Conservation (phyloP, 169 alveolate species). For the Plasmodium ovale region DNA sequence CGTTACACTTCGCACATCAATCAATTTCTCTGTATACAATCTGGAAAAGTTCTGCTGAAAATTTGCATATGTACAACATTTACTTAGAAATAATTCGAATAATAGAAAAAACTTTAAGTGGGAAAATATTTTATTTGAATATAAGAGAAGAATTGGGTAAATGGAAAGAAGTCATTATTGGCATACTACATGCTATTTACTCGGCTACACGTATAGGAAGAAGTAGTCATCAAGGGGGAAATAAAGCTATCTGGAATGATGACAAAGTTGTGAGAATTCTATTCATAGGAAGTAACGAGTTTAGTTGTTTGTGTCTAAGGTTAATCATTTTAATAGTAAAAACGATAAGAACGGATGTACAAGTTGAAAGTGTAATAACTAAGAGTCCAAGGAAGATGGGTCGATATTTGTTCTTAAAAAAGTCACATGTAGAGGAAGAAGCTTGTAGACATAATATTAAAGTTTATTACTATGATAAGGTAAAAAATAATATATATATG, state of each 20-base stretch:
- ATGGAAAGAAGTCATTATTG: slow-evolving; percentile 23
- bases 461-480: slow-evolving; percentile 58
- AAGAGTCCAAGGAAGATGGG: slow-evolving; percentile 62
- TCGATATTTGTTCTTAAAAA: slow-evolving; percentile 26
- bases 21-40: too few species aligned
- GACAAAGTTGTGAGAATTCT: neutral
- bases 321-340: slow-evolving; percentile 42
- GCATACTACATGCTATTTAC: slow-evolving; percentile 25
- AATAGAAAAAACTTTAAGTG: slow-evolving; percentile 33
- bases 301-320: slow-evolving; percentile 37
- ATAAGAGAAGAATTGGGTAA: slow-evolving; percentile 28
- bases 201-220: neutral
- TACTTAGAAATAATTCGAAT: slow-evolving; percentile 42
- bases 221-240: neutral
- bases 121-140: slow-evolving; percentile 56
- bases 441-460: slow-evolving; percentile 31
- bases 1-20: too few species aligned
- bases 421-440: slow-evolving; percentile 48
- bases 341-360: slow-evolving; percentile 36
- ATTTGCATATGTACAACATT: slow-evolving; percentile 17
- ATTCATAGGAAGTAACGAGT: slow-evolving; percentile 66
- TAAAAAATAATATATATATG: slow-evolving; percentile 42
- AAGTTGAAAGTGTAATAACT: slow-evolving; percentile 36
- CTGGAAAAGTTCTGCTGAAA: slow-evolving; percentile 1
- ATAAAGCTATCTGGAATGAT: neutral